Conservation (phyloP, 78 protist genomes). For the Dictyostelium purpureum region DNA sequence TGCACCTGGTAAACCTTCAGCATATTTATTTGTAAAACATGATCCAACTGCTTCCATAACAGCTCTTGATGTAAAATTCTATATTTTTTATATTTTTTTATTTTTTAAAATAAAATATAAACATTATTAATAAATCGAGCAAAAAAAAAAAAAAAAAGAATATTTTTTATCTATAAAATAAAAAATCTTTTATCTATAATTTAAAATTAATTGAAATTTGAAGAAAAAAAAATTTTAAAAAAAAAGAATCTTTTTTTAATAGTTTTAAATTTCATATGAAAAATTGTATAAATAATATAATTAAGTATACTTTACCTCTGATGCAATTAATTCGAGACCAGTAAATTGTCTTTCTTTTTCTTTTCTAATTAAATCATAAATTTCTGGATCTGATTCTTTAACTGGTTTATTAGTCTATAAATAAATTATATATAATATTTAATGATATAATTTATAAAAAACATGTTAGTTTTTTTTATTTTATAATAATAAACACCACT, state of each 20-base stretch:
- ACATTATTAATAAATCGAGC: background rate
- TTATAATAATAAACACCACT: background rate
- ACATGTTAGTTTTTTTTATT: background rate
- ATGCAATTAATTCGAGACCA: constrained; percentile 98
- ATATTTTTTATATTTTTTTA: background rate
- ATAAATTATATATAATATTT: background rate
- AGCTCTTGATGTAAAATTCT: constrained; percentile 98
- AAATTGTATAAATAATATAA: background rate
- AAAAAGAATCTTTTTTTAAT: background rate
- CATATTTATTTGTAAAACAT: constrained; percentile 98
- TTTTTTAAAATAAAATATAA: background rate
- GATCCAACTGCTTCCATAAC: constrained; percentile 99
- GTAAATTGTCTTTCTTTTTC: constrained; percentile 97
- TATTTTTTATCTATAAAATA: too few species aligned
- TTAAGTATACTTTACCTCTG: constrained; percentile 80
- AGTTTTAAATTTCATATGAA: too few species aligned
- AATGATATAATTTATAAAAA: background rate
- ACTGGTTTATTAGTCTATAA: constrained; percentile 55
- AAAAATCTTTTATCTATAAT: too few species aligned
- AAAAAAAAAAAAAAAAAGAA: too few species aligned
- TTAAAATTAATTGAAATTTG: too few species aligned
- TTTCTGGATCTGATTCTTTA: constrained; percentile 92
- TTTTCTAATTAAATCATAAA: constrained; percentile 87
- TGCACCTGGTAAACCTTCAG: constrained; percentile 98
- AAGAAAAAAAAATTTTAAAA: background rate